Base-by-base conservation (phyloP, 2,329 filamentous ascomycete species). In the Phaeophleospora eucalypticola region DNA sequence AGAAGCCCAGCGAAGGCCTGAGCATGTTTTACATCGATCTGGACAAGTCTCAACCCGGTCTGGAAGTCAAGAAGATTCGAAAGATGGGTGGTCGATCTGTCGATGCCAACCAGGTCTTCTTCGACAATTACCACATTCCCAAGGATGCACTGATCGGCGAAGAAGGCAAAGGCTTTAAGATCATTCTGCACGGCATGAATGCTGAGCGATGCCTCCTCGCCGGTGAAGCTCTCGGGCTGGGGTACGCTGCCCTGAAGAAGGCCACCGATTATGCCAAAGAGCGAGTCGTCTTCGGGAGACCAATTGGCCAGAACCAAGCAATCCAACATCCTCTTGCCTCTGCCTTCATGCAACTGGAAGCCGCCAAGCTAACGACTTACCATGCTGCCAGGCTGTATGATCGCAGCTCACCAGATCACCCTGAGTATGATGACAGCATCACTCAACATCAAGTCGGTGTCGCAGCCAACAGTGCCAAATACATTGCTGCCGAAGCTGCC, bases 41-140 rank as follows among this genome's bases (percentile, higher is more conserved):
- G 3, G 80, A 91, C 63, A 69, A 76, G 3, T 41, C 36, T 20
- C 37, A 56, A 32, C 77, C 83, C 0, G 79, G 79, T 0, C 70
- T 91, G 1, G 79, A 84, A 8, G 71, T 93, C 61, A 80, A 80
- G 36, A 80, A 72, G 60, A 94, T 94, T 57, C 82, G 80, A 66
- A 94, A 94, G 65, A 93, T 94, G 87, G 89, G 89, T 7, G 86
- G 87, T 0, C 74, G 86, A 10, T 86, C 87, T 0, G 81, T 94
- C 1, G 87, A 93, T 59, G 86, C 87, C 0, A 94, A 94, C 56
- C 86, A 93, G 62, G 84, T 94, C 1, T 94, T 94, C 66, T 93
- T 94, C 63, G 86, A 93, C 65, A 79, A 83, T 55, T 94, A 90
- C 65, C 65, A 68, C 3, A 79, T 93, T 12, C 80, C 83, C 0